Evolutionary conservation across 2,329 filamentous ascomycete species (phyloP).

Genomic region (Penicillium polonicum): DNA sequence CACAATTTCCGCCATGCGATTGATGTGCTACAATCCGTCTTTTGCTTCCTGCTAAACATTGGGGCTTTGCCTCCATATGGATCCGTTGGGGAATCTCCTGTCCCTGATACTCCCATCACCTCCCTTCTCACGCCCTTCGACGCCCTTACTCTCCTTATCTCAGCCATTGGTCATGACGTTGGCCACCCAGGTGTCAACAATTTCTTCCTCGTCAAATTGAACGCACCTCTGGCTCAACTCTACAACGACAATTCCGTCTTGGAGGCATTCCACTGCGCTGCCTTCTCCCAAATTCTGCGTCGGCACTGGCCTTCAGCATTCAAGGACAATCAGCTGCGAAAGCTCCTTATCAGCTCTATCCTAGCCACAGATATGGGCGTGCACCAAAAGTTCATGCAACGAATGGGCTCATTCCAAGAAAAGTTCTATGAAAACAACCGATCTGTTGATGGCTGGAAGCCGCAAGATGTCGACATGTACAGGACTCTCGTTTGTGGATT

Average conservation of each 20-base stretch:
- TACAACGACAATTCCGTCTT: slow-evolving; percentile 97
- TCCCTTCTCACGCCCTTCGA: slow-evolving; percentile 80
- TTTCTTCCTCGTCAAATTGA: slow-evolving; percentile 86
- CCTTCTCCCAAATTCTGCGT: slow-evolving; percentile 91
- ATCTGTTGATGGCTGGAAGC: slow-evolving; percentile 70
- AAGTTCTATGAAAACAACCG: slow-evolving; percentile 68
- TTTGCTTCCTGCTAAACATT: slow-evolving; percentile 81
- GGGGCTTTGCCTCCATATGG: slow-evolving; percentile 72
- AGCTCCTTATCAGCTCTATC: slow-evolving; percentile 95
- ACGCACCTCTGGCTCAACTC: slow-evolving; percentile 87
- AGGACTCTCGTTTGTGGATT: slow-evolving; percentile 82
- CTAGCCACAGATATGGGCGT: slow-evolving; percentile 95
- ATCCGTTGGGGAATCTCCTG: slow-evolving; percentile 31
- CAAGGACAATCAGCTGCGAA: slow-evolving; percentile 74
- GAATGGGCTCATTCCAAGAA: slow-evolving; percentile 74
- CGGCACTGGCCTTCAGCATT: slow-evolving; percentile 87
- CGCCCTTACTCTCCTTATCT: slow-evolving; percentile 82
- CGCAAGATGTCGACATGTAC: slow-evolving; percentile 71
- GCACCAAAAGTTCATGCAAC: slow-evolving; percentile 95
- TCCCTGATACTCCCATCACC: slow-evolving; percentile 63
- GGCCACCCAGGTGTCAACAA: slow-evolving; percentile 98
- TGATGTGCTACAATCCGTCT: slow-evolving; percentile 91
- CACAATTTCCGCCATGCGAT: slow-evolving; percentile 98
- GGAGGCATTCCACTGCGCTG: slow-evolving; percentile 95
- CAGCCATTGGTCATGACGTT: slow-evolving; percentile 97